Conservation (phyloP, 805 yeast genomes). For the Myxozyma melibiosi region DNA sequence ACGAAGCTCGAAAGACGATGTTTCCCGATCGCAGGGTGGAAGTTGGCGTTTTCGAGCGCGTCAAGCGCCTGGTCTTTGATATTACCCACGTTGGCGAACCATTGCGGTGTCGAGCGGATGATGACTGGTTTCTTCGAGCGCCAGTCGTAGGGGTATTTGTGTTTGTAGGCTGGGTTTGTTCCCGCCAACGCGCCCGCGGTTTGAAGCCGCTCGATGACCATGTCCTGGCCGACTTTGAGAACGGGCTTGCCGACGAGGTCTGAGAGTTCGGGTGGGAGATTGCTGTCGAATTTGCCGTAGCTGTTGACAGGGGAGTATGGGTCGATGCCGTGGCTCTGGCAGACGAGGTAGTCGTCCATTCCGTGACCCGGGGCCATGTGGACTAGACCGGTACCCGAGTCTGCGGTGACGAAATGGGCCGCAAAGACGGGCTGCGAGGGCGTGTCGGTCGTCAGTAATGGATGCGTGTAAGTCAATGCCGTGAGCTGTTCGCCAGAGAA, state of each 20-base stretch:
- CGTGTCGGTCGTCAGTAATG: conserved; percentile 46
- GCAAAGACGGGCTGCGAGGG: conserved; percentile 66
- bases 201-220: conserved; percentile 50
- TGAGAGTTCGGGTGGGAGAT: conserved; percentile 53
- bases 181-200: conserved; percentile 51
- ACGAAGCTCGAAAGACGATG: conserved; percentile 74
- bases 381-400: conserved; percentile 92
- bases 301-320: conserved; percentile 80
- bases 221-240: conserved; percentile 57
- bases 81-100: conserved; percentile 85
- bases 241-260: conserved; percentile 61
- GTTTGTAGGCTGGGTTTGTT: conserved; percentile 57
- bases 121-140: conserved; percentile 94
- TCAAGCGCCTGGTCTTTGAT: conserved; percentile 65
- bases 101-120: conserved; percentile 92
- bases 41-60: conserved; percentile 64
- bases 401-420: conserved; percentile 78
- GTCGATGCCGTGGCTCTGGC: conserved; percentile 56
- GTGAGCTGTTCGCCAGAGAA: conserved; percentile 51
- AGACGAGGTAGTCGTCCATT: conserved; percentile 81
- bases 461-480: conserved; percentile 56
- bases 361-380: conserved; percentile 99
- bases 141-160: conserved; percentile 97
- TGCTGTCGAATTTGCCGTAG: conserved; percentile 64
- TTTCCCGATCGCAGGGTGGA: conserved; percentile 72